A percentile compares a stretch with the other conserved stretches of the same genome.
Conservation (phyloP, 2,329 filamentous ascomycete genomes). For the Fusarium secorum region DNA sequence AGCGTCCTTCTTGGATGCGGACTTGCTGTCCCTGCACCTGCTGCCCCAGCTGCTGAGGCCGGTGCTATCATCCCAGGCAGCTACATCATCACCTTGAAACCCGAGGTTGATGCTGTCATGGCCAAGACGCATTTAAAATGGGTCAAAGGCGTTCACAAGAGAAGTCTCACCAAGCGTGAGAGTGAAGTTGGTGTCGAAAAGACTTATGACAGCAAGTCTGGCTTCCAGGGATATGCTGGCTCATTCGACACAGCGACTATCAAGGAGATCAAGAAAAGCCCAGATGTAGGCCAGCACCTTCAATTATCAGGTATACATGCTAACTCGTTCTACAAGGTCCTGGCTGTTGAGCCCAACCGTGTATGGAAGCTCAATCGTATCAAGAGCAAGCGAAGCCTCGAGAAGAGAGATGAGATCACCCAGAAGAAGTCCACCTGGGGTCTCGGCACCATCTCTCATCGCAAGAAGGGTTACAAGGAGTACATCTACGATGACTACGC, state of each 20-base stretch:
- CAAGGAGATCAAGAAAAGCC: constrained; percentile 49
- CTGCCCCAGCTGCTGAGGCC: background rate
- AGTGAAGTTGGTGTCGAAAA: constrained; percentile 43
- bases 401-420: constrained; percentile 3
- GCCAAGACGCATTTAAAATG: constrained; percentile 57
- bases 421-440: constrained; percentile 21
- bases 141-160: constrained; percentile 59
- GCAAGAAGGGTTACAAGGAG: constrained; percentile 1
- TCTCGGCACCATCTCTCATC: constrained; percentile 23
- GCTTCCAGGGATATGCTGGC: constrained; percentile 53
- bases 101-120: constrained; percentile 47
- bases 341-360: constrained; percentile 21
- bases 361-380: constrained; percentile 17
- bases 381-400: background rate
- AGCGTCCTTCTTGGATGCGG: constrained; percentile 9
- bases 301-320: accelerated
- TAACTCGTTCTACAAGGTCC: constrained; percentile 27
- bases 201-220: constrained; percentile 36
- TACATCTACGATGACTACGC: constrained; percentile 26
- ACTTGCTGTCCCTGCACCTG: constrained; percentile 3
- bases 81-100: constrained; percentile 69
- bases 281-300: constrained; percentile 46
- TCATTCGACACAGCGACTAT: constrained; percentile 51
- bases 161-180: constrained; percentile 58
- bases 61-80: constrained; percentile 46